Percentiles rank a stretch among this genome's conserved stretches.
These are phyloP conservation scores for Begonia fuchsioides DNA, from an alignment of 306 rosid species.

Conservation along the genomic window DNA sequence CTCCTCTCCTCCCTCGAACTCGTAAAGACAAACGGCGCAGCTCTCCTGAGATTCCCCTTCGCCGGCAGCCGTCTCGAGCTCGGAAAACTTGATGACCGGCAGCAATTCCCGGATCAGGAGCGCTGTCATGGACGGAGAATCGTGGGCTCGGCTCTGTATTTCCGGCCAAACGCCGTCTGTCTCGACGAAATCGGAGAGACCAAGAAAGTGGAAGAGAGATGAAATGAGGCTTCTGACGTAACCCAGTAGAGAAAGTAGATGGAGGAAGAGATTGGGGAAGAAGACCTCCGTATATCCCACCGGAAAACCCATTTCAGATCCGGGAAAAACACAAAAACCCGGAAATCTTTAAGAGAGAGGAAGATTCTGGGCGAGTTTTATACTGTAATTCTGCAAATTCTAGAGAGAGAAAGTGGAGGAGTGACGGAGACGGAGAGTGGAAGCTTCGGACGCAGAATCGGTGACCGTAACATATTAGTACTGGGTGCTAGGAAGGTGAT, in stretches of 20 bases:
- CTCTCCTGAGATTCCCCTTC: constrained; percentile 26
- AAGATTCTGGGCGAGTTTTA: neutral
- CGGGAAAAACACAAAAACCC: neutral
- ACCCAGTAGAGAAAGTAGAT: constrained; percentile 44
- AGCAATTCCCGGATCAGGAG: constrained; percentile 54
- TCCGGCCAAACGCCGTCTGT: constrained; percentile 36
- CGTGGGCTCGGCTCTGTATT: constrained; percentile 8
- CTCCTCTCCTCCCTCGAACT: constrained; percentile 51
- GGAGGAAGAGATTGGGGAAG: constrained; percentile 53
- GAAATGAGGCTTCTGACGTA: constrained; percentile 36
- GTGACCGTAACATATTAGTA: neutral
- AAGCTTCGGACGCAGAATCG: neutral
- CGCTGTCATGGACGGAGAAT: constrained; percentile 35
- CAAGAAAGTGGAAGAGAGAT: constrained; percentile 42
- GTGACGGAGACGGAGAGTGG: constrained; percentile 1
- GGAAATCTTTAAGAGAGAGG: no score
- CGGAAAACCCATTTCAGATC: constrained; percentile 66
- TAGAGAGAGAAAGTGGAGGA: neutral
- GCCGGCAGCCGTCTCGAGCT: constrained; percentile 6
- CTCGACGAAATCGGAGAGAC: constrained; percentile 54
- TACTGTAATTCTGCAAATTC: no score
- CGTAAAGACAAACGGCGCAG: constrained; percentile 71
- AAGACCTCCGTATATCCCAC: constrained; percentile 56
- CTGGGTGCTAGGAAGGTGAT: neutral
- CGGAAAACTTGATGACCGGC: constrained; percentile 35